Evolutionary conservation across 768 basidiomycete species (phyloP).

Genomic region (Suillus clintonianus): DNA sequence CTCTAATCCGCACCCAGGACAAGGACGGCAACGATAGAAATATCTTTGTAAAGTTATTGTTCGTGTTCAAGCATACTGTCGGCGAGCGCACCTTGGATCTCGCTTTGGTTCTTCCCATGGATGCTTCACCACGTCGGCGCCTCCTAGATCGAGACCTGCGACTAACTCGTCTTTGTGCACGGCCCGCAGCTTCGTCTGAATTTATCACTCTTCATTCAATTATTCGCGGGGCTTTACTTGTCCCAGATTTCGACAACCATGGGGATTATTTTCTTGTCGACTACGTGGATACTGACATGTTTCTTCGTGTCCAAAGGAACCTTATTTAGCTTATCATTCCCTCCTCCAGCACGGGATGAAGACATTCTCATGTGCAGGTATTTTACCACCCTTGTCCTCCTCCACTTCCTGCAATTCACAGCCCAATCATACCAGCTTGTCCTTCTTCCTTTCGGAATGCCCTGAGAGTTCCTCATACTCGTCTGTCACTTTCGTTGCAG

Average conservation of each 20-base stretch:
- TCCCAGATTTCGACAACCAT: conserved; percentile 16
- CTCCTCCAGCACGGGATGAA: not conserved
- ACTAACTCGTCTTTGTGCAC: conserved; percentile 11
- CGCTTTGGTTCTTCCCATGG: conserved; percentile 21
- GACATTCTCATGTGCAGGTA: too few species aligned
- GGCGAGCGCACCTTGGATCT: conserved; percentile 6
- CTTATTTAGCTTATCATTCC: not conserved
- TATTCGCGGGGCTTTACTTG: conserved; percentile 27
- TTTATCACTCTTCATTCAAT: conserved; percentile 32
- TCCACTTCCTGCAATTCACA: too few species aligned
- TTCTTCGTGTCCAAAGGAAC: conserved; percentile 2
- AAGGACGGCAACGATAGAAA: not conserved
- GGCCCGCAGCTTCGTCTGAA: conserved; percentile 6
- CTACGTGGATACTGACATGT: conserved; percentile 32
- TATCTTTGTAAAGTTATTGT: conserved; percentile 9
- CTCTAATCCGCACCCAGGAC: conserved; percentile 21
- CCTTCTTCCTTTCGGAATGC: too few species aligned
- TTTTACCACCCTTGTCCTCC: too few species aligned
- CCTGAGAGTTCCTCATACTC: too few species aligned
- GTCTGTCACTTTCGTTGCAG: too few species aligned
- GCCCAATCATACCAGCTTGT: too few species aligned
- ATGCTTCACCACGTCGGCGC: not conserved
- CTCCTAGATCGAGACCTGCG: conserved; percentile 21
- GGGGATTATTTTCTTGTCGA: conserved; percentile 31
- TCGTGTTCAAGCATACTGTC: conserved; percentile 17